Conservation (phyloP, 169 alveolate species). For the Ichthyophthirius multifiliis region DNA sequence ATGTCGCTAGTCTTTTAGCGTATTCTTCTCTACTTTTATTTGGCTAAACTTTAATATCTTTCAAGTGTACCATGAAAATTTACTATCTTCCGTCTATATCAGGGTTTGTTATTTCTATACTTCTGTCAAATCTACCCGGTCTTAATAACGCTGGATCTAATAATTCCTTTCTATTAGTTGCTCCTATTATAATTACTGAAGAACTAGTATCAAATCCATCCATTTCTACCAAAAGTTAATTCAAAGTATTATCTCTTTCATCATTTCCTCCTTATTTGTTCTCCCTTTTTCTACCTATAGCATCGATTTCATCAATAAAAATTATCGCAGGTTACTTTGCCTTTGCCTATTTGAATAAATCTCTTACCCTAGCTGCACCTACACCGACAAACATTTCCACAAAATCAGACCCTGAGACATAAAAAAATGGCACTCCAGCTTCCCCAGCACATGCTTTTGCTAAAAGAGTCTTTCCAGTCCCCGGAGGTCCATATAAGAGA, state of each 20-base stretch:
- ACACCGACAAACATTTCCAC: slow-evolving; percentile 99
- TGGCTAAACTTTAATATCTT: slow-evolving; percentile 80
- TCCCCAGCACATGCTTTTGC: slow-evolving; percentile 99
- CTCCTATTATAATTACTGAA: slow-evolving; percentile 93
- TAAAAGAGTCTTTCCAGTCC: slow-evolving; percentile 99
- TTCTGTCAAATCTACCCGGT: slow-evolving; percentile 66
- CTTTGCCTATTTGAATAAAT: slow-evolving; percentile 92
- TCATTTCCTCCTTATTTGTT: slow-evolving; percentile 58
- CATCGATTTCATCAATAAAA: slow-evolving; percentile 98
- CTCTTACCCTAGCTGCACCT: slow-evolving; percentile 99
- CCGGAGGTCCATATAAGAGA: slow-evolving; percentile 99
- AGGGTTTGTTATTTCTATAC: slow-evolving; percentile 55
- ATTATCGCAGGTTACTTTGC: slow-evolving; percentile 95
- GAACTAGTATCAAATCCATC: slow-evolving; percentile 94
- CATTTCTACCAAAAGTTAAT: slow-evolving; percentile 92
- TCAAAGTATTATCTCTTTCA: slow-evolving; percentile 91
- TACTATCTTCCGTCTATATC: slow-evolving; percentile 60
- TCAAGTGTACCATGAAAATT: slow-evolving; percentile 91
- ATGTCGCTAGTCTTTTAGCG: slow-evolving; percentile 92
- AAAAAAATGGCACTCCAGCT: slow-evolving; percentile 95
- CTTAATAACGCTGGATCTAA: slow-evolving; percentile 58
- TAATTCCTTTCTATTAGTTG: slow-evolving; percentile 94
- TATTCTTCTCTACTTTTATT: slow-evolving; percentile 81
- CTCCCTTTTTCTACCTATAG: slow-evolving; percentile 88
- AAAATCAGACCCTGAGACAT: slow-evolving; percentile 98